Conservation (phyloP, 2,329 filamentous ascomycete species). For the Aspergillus ochraceoroseus region DNA sequence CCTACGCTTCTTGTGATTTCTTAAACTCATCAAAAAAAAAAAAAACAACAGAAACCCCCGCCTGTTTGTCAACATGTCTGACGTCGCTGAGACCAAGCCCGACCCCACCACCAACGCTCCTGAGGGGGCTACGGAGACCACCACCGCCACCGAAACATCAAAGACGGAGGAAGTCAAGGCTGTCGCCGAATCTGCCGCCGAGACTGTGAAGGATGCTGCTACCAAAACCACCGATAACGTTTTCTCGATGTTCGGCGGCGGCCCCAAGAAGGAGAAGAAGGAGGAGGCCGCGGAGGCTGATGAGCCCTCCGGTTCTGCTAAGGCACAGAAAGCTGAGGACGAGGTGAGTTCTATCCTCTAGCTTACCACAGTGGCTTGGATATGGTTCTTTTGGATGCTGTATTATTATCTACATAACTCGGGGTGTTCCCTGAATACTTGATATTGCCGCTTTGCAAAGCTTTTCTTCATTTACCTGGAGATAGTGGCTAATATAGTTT, state of each 20-base stretch:
- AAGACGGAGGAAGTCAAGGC: constrained; percentile 28
- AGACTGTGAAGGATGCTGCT: constrained; percentile 37
- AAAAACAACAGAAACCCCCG: constrained; percentile 10
- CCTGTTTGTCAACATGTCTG: constrained; percentile 37
- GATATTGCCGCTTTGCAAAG: constrained; percentile 7
- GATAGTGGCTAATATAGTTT: constrained; percentile 8
- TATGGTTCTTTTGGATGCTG: too few relatives aligned
- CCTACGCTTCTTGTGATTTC: constrained; percentile 4
- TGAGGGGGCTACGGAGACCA: constrained; percentile 29
- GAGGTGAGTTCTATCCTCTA: constrained; percentile 46
- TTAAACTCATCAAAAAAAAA: constrained; percentile 4
- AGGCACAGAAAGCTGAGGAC: constrained; percentile 64
- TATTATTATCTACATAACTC: background rate
- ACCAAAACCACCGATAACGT: constrained; percentile 54
- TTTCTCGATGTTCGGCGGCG: constrained; percentile 98
- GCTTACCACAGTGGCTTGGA: too few relatives aligned
- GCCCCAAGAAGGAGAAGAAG: constrained; percentile 95
- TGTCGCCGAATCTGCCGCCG: constrained; percentile 32
- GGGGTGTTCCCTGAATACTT: background rate
- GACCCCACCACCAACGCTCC: constrained; percentile 42
- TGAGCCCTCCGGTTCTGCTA: constrained; percentile 83
- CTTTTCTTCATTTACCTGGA: constrained; percentile 1
- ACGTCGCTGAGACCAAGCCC: constrained; percentile 41
- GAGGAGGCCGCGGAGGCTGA: constrained; percentile 69
- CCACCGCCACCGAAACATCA: constrained; percentile 31